Evolutionary conservation across 257 asterid genomes (phyloP), one percentile per base, ranked within the genome.

Genomic region (Marsdenia floribunda): DNA sequence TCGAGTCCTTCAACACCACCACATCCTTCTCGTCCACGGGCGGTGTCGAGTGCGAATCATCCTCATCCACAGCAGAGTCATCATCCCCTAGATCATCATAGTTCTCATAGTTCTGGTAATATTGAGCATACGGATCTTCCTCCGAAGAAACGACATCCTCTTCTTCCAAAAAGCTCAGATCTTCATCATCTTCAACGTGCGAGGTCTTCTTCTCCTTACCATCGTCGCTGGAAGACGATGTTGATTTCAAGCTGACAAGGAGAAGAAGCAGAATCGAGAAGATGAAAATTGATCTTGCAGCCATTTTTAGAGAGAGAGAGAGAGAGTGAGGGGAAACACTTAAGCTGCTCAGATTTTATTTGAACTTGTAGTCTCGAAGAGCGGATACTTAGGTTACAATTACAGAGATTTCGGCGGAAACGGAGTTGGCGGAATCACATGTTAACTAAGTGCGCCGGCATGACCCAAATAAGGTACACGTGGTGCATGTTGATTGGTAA

Each of bases 21-120:
- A 92, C 97, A 81, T 94, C 98, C 78, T 80, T 88, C 81, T 94
- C 97, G 73, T 94, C 99, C 77, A 93, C 82, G 74, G 57, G 86
- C 60, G 93, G 87, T 40, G 85, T 67, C n/a, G 82, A 86, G 49
- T 83, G 85, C 67, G 77, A 38, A 18, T 70, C 77, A 18, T 38
- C 81, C 14, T 57, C 52, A 15, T 5, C 24, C 15, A 11, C 64
- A 16, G 73, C 86, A 33, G 29, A 19, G 81, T 79, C 75, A 40
- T 78, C 83, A 11, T 80, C 89, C 54, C 70, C 84, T 71, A 87
- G 85, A 82, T 92, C 97, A 72, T 88, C 96, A 84, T 90, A 87
- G 83, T 89, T 89, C 86, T 86, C 96, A 81, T 82, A 88, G 79
- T 89, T 88, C 24, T 72, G 86, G 58, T 81, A 83, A 49, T 80